Conservation (phyloP, 2,329 filamentous ascomycete species). For the Aureobasidium sp. region DNA sequence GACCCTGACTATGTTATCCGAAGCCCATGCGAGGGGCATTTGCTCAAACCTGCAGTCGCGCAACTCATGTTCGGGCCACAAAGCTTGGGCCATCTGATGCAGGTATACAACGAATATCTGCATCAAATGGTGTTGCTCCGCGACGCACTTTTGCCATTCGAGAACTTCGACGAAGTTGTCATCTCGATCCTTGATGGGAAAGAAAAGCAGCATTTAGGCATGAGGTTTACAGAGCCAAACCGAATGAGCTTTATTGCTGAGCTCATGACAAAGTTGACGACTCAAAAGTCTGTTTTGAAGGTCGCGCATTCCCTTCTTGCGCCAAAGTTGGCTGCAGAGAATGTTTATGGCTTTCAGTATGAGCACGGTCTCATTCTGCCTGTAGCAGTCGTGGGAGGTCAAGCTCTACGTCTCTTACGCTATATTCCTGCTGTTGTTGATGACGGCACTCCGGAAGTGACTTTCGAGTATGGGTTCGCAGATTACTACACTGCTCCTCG, state of each 20-base stretch:
- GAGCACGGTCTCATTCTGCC: not conserved
- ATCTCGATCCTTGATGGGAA: not conserved
- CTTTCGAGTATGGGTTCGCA: not conserved
- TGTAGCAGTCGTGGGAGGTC: not conserved
- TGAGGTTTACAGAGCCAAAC: not conserved
- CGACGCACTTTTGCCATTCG: not conserved
- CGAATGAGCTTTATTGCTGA: not conserved
- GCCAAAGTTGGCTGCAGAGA: not conserved
- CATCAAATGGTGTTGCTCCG: not conserved
- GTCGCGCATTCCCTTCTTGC: not conserved
- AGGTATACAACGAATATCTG: not conserved
- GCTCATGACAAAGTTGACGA: slow-evolving; percentile 1
- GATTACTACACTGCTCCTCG: not conserved
- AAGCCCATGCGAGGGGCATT: not conserved
- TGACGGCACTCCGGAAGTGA: not conserved
- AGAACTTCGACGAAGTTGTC: slow-evolving; percentile 1
- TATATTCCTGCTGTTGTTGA: not conserved
- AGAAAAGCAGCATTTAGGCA: not conserved
- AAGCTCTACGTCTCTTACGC: not conserved
- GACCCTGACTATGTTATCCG: not conserved
- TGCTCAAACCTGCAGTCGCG: not conserved
- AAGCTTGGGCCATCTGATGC: not conserved
- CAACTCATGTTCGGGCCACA: not conserved
- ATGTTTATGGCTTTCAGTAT: not conserved
- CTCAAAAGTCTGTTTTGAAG: not conserved